Percentiles rank a stretch among this genome's conserved stretches.
Conservation (phyloP, 352 stramenopile species). For the Globisporangium yorkense region DNA sequence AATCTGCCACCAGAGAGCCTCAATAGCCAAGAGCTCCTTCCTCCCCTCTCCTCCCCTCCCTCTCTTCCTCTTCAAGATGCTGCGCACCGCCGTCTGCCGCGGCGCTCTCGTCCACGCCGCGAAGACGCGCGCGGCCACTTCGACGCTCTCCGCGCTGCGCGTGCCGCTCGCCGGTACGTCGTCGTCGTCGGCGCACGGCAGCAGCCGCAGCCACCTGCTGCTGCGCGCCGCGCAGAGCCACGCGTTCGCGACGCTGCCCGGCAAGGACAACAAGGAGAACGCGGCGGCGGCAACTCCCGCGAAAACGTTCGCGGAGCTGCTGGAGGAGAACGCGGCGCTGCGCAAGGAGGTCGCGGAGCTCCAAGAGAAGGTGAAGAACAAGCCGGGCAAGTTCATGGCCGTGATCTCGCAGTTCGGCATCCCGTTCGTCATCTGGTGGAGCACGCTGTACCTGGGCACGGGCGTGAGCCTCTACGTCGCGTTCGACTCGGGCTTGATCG, state of each 20-base stretch:
- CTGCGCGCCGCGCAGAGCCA: constrained; percentile 29
- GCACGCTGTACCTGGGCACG: constrained; percentile 61
- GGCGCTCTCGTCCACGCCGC: constrained; percentile 8
- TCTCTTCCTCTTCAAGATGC: constrained; percentile 2
- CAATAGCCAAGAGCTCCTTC: not conserved
- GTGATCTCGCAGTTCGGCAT: constrained; percentile 83
- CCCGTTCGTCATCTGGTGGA: constrained; percentile 84
- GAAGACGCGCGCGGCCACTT: not conserved
- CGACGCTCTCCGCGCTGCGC: constrained; percentile 12
- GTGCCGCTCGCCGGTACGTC: constrained; percentile 2
- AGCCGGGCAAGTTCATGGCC: constrained; percentile 66
- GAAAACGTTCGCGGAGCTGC: constrained; percentile 68
- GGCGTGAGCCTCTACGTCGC: constrained; percentile 72
- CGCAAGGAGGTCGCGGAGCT: constrained; percentile 66
- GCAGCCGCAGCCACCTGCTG: not conserved
- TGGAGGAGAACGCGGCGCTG: constrained; percentile 67
- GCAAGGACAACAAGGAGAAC: constrained; percentile 24
- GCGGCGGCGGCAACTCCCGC: constrained; percentile 6
- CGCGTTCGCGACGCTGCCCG: constrained; percentile 45
- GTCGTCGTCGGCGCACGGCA: constrained; percentile 1
- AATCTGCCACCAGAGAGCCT: not conserved
- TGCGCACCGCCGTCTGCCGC: constrained; percentile 10
- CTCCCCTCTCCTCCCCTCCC: not conserved
- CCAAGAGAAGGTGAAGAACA: constrained; percentile 52
- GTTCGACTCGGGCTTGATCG: constrained; percentile 64